Base-by-base conservation (phyloP, 2,329 filamentous ascomycete species). In the Sclerotiophoma versabilis region DNA sequence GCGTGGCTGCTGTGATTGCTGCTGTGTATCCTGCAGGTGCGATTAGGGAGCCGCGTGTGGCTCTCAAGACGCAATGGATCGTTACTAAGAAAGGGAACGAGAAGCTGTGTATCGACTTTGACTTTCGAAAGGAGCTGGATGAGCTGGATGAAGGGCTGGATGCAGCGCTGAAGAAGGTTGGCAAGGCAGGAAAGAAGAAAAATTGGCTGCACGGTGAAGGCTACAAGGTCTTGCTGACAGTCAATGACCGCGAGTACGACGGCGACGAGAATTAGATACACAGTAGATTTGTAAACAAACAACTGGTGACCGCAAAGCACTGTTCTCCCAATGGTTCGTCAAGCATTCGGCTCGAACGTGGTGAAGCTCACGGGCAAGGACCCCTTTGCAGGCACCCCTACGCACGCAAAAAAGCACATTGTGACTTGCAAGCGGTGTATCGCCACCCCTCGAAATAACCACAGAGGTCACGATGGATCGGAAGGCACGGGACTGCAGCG, bases 21-120 rank as follows among this genome's bases (percentile, higher is more conserved):
- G 77, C 75, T 9, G 76, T 89, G 8, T 88, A 87, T 71, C 87
- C 88, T 0, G 81, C 84, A 1, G 87, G 87, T 1, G 71, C 79
- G 1, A 68, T 83, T 3, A 56, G 63, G 25, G 74, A 78, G 55
- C 74, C 76, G 15, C 68, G 71, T 17, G 46, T 76, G 25, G 38
- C 54, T 12, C 47, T 75, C 22, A 58, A 50, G 3, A 54, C 61
- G 19, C 49, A 63, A 15, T 74, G 73, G 71, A 49, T 30, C 5
- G 32, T 45, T 36, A 64, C 62, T 10, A 69, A 68, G 54, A 71
- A 72, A 41, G 67, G 59, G 1, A 64, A 70, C 2, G 65, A 69
- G 39, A 68, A 65, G 49, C 43, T 75, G 17, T 68, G 60, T 22
- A 57, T 74, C 22, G 65, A 70, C 34, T 71, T 72, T 48, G 39